Evolutionary conservation across 2,329 filamentous ascomycete genomes (phyloP).

Genomic region (Phialemoniopsis sp.): DNA sequence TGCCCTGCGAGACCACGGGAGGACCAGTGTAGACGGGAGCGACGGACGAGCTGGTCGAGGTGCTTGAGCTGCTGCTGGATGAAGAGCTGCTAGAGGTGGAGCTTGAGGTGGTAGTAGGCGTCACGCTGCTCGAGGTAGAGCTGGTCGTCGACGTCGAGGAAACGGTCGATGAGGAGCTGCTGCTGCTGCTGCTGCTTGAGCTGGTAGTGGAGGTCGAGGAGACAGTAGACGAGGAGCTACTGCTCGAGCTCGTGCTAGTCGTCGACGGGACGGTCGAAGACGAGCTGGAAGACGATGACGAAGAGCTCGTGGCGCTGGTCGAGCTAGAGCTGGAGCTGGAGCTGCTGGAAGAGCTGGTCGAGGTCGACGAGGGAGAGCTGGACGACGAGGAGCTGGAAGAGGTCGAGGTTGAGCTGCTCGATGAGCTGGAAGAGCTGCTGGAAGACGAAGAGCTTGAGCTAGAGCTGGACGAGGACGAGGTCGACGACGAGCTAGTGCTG

Average conservation of each 20-base stretch:
- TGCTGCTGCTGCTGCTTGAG: conserved; percentile 7
- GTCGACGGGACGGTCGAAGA: neutral
- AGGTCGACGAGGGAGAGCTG: neutral
- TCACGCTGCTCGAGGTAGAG: neutral
- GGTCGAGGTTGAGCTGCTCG: neutral
- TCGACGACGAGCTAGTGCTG: conserved; percentile 1
- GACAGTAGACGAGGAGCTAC: neutral
- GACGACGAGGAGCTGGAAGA: conserved; percentile 7
- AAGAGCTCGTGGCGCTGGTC: too few relatives aligned
- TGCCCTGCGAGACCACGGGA: conserved; percentile 4
- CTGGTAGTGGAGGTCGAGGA: too few relatives aligned
- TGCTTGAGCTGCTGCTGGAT: conserved; percentile 5
- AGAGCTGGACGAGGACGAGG: conserved; percentile 1
- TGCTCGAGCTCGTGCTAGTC: neutral
- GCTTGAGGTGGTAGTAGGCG: neutral
- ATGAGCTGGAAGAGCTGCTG: neutral
- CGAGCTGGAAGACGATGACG: too few relatives aligned
- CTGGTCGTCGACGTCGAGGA: conserved; percentile 15
- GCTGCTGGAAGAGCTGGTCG: too few relatives aligned
- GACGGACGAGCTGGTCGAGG: neutral
- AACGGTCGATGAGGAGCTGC: conserved; percentile 12
- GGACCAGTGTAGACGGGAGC: neutral
- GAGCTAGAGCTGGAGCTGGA: too few relatives aligned
- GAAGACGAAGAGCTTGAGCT: neutral
- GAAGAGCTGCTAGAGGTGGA: neutral